A percentile compares a stretch with the other conserved stretches of the same genome.
Evolutionary conservation across 805 yeast species (phyloP).

Genomic region (Starmera dryadoides): DNA sequence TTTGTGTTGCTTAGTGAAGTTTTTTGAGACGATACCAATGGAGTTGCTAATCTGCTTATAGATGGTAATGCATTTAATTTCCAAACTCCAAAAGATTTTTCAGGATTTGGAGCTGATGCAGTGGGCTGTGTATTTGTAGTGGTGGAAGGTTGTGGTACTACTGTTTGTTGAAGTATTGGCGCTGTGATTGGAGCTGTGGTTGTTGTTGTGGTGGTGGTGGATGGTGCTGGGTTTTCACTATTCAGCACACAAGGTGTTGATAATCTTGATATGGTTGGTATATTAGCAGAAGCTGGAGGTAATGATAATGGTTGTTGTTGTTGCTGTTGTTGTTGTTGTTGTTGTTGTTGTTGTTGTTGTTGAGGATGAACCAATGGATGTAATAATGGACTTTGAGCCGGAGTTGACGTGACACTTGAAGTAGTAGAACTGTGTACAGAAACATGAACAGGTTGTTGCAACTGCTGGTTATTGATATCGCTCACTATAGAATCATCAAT

Average conservation of each 20-base stretch:
- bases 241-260: too few species aligned
- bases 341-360: neutral
- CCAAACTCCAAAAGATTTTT: constrained; percentile 2
- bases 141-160: neutral
- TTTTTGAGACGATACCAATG: neutral
- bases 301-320: neutral
- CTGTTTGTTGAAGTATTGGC: too few species aligned
- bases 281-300: too few species aligned
- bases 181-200: neutral
- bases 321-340: neutral
- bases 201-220: constrained; percentile 1
- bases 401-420: too few species aligned
- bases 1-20: neutral
- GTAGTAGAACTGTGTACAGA: too few species aligned
- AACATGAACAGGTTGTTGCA: too few species aligned
- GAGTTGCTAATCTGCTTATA: constrained; percentile 2
- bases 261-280: too few species aligned
- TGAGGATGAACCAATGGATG: neutral
- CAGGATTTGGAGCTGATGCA: neutral
- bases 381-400: too few species aligned
- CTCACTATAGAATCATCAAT: constrained; percentile 8
- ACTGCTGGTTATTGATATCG: too few species aligned
- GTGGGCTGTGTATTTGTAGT: neutral
- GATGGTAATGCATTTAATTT: constrained; percentile 8
- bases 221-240: neutral